phyloP scores from a whole-genome alignment of 2,329 filamentous ascomycete genomes.

The Penicillium digitatum region DNA sequence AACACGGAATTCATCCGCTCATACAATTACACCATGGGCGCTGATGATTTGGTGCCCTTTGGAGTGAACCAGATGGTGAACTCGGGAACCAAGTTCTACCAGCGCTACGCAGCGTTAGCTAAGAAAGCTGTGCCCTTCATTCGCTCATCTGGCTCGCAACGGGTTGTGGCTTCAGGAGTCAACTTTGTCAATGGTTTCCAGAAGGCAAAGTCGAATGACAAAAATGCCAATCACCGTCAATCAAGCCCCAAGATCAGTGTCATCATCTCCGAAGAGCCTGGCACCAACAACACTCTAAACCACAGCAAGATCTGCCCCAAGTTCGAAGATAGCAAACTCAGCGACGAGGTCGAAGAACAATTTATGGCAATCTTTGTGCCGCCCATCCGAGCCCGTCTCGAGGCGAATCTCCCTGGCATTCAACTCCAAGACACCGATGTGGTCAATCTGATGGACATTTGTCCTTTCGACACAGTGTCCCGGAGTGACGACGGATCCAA shows the following conservation, averaged over 20 bases:
- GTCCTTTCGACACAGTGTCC: slow-evolving; percentile 77
- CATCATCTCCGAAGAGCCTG: slow-evolving; percentile 62
- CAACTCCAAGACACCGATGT: slow-evolving; percentile 61
- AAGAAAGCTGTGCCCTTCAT: slow-evolving; percentile 61
- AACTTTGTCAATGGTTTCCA: slow-evolving; percentile 76
- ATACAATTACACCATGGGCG: slow-evolving; percentile 68
- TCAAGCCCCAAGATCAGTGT: slow-evolving; percentile 59
- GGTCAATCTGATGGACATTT: slow-evolving; percentile 79
- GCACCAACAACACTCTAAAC: slow-evolving; percentile 76
- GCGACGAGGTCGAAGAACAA: slow-evolving; percentile 47
- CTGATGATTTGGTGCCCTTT: slow-evolving; percentile 65
- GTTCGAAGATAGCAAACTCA: slow-evolving; percentile 59
- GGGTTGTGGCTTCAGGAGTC: slow-evolving; percentile 69
- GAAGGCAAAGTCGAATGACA: slow-evolving; percentile 47
- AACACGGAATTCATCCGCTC: slow-evolving; percentile 66
- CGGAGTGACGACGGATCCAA: slow-evolving; percentile 45
- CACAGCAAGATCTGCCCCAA: slow-evolving; percentile 62
- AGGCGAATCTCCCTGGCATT: slow-evolving; percentile 63
- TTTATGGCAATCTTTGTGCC: slow-evolving; percentile 65
- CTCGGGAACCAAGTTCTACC: slow-evolving; percentile 72
- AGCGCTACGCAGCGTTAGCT: slow-evolving; percentile 64
- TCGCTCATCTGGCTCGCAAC: slow-evolving; percentile 63
- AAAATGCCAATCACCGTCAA: slow-evolving; percentile 38
- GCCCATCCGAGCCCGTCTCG: slow-evolving; percentile 65
- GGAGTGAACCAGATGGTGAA: slow-evolving; percentile 68